Percentiles rank a stretch among this genome's conserved stretches.
These are phyloP conservation scores for Mycena rosella DNA, from an alignment of 768 basidiomycete species.

Conservation along the genomic window DNA sequence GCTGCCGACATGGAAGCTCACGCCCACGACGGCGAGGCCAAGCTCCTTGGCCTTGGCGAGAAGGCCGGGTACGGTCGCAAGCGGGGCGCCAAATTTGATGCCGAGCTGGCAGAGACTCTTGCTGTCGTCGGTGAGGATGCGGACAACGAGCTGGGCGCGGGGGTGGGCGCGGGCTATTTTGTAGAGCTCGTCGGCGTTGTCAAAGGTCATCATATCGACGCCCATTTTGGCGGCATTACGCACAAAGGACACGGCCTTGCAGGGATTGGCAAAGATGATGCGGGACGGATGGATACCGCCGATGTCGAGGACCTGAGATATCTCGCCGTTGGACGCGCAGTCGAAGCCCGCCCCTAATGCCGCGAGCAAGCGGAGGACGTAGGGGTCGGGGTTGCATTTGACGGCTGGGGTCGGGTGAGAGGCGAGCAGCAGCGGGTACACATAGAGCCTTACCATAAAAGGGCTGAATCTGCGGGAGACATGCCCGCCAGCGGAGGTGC, in stretches of 20 bases:
- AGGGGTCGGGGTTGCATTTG: constrained; percentile 98
- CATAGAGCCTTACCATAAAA: constrained; percentile 81
- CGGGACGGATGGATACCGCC: constrained; percentile 82
- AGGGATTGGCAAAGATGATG: constrained; percentile 98
- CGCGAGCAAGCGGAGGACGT: constrained; percentile 90
- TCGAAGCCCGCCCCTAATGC: constrained; percentile 95
- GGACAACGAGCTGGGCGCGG: constrained; percentile 86
- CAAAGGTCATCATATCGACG: constrained; percentile 97
- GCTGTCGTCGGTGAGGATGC: constrained; percentile 98
- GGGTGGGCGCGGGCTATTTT: constrained; percentile 90
- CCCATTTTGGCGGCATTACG: constrained; percentile 83
- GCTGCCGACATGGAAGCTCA: constrained; percentile 98
- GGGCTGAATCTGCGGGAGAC: constrained; percentile 89
- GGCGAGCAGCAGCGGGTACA: constrained; percentile 37
- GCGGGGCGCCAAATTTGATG: constrained; percentile 95
- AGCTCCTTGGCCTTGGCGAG: constrained; percentile 85
- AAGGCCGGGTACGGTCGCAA: constrained; percentile 82
- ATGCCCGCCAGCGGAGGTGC: constrained; percentile 83
- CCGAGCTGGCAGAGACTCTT: constrained; percentile 94
- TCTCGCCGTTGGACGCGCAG: constrained; percentile 96
- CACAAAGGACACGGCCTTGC: constrained; percentile 96
- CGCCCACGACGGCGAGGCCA: constrained; percentile 88
- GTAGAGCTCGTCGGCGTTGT: constrained; percentile 96
- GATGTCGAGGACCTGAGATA: constrained; percentile 79
- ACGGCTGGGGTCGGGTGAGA: constrained; percentile 69